A percentile compares a stretch with the other conserved stretches of the same genome.
Evolutionary conservation across 305 asterid genomes (phyloP).

Genomic region (Stenogyne calaminthoides): DNA sequence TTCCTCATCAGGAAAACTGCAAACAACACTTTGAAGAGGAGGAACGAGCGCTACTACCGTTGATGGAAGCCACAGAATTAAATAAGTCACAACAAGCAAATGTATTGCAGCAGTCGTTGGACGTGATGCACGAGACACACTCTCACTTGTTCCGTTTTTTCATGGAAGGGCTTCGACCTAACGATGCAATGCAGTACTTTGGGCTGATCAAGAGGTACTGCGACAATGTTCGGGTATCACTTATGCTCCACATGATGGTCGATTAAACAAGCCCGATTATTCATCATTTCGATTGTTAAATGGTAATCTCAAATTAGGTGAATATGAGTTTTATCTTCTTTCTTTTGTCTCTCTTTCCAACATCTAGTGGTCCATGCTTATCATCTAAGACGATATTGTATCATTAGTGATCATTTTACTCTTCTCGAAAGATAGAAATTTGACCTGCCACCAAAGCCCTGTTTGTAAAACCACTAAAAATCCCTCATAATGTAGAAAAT

Average conservation of each 20-base stretch:
- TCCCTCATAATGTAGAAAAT: slow-evolving; percentile 23
- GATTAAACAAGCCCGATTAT: slow-evolving; percentile 29
- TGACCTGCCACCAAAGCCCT: slow-evolving; percentile 31
- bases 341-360: slow-evolving; percentile 17
- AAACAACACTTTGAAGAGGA: slow-evolving; percentile 81
- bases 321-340: neutral
- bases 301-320: slow-evolving; percentile 16
- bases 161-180: slow-evolving; percentile 85
- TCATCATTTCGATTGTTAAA: neutral
- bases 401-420: slow-evolving; percentile 27
- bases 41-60: slow-evolving; percentile 77
- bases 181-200: slow-evolving; percentile 86
- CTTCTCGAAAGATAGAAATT: slow-evolving; percentile 28
- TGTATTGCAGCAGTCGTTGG: slow-evolving; percentile 70
- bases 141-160: slow-evolving; percentile 70
- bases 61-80: slow-evolving; percentile 86
- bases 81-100: slow-evolving; percentile 67
- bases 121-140: slow-evolving; percentile 86
- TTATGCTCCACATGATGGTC: slow-evolving; percentile 77
- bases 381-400: slow-evolving; percentile 29
- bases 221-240: slow-evolving; percentile 60
- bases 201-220: slow-evolving; percentile 71
- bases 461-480: slow-evolving; percentile 35
- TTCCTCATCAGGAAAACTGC: slow-evolving; percentile 58
- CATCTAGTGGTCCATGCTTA: slow-evolving; percentile 26